Evolutionary conservation across 371 early-diverging fungal species (phyloP).

Genomic region (Mortierella sp.): DNA sequence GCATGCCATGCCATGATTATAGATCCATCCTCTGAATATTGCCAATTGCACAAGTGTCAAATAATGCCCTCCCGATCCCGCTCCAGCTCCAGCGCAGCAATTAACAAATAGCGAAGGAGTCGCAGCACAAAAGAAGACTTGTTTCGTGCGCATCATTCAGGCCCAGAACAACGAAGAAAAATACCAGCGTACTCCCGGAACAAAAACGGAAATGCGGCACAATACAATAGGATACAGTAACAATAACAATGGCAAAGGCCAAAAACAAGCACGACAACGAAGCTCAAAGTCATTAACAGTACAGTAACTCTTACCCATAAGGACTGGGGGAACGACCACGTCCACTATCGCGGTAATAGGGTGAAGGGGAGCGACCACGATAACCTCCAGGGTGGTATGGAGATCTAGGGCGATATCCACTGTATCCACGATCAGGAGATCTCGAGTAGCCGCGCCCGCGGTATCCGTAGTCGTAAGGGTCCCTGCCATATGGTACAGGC

Average conservation of each 20-base stretch:
- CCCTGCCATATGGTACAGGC: conserved; percentile 50
- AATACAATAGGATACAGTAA: not conserved
- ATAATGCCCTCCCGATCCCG: conserved; percentile 13
- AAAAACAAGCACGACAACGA: not conserved
- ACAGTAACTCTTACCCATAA: conserved; percentile 53
- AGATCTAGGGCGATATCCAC: conserved; percentile 24
- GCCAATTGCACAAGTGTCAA: not conserved
- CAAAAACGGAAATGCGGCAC: not conserved
- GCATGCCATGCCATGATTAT: conserved; percentile 7
- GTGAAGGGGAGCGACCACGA: conserved; percentile 36
- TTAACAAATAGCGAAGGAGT: not conserved
- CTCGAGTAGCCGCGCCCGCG: conserved; percentile 59
- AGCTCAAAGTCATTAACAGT: not conserved
- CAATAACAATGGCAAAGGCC: not conserved
- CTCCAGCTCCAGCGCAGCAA: conserved; percentile 5
- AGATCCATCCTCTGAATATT: conserved; percentile 1
- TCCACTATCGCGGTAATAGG: conserved; percentile 51
- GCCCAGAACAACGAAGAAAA: not conserved
- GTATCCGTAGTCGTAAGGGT: conserved; percentile 54
- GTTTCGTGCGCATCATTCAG: not conserved
- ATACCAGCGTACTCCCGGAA: not conserved
- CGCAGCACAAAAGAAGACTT: not conserved
- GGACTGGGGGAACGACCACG: conserved; percentile 61
- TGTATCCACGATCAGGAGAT: conserved; percentile 58
- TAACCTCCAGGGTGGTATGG: conserved; percentile 30